phyloP scores from a whole-genome alignment of 257 asterid genomes.

The Gentiana straminea region DNA sequence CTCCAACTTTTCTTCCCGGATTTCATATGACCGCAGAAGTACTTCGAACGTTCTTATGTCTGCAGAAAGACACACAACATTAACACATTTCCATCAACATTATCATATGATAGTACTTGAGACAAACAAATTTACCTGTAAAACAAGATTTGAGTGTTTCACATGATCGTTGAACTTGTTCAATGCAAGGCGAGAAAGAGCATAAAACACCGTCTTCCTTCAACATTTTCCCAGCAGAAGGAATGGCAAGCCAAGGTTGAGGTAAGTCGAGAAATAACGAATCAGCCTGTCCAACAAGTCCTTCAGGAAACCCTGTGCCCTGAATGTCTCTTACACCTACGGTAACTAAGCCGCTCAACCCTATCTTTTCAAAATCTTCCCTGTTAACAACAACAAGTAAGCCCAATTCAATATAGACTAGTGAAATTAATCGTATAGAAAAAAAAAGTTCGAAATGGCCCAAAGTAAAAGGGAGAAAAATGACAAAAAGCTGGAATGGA shows the following conservation, averaged over 20 bases:
- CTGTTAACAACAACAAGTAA: slow-evolving; percentile 21
- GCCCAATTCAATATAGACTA: background rate
- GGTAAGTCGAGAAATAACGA: slow-evolving; percentile 92
- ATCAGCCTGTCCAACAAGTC: slow-evolving; percentile 54
- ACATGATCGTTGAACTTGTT: slow-evolving; percentile 88
- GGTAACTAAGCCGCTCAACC: slow-evolving; percentile 66
- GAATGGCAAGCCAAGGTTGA: slow-evolving; percentile 94
- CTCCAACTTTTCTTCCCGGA: slow-evolving; percentile 52
- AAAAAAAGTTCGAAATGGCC: no score
- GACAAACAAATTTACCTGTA: slow-evolving; percentile 39
- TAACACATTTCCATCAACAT: background rate
- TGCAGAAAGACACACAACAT: slow-evolving; percentile 20
- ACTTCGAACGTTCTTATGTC: slow-evolving; percentile 86
- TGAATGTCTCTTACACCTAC: slow-evolving; percentile 90
- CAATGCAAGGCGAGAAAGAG: slow-evolving; percentile 96
- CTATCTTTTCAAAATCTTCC: slow-evolving; percentile 75
- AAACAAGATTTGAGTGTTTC: slow-evolving; percentile 52
- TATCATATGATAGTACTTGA: background rate
- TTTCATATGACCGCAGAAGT: slow-evolving; percentile 73
- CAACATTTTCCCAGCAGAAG: slow-evolving; percentile 87
- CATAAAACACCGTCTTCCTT: slow-evolving; percentile 86
- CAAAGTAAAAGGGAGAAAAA: no score
- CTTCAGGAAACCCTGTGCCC: slow-evolving; percentile 92
- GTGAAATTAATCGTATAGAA: background rate
- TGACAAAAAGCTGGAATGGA: no score